Conservation (phyloP, 164 flowering plant genomes). For the Platanus orientalis region DNA sequence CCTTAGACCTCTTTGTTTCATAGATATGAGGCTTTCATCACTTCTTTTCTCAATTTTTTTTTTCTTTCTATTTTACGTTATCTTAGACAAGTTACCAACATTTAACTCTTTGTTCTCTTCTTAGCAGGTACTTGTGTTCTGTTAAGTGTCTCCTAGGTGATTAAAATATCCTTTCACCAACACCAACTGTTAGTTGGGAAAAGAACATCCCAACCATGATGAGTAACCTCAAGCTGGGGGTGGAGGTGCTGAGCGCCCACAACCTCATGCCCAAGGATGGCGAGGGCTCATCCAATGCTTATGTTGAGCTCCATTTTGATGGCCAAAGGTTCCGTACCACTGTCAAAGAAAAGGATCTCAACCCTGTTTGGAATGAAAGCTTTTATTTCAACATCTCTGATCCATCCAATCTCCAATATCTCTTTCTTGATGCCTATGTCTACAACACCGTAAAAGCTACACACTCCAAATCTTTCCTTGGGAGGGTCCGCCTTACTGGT, state of each 20-base stretch:
- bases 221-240: slow-evolving; percentile 81
- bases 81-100: neutral
- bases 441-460: slow-evolving; percentile 42
- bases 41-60: neutral
- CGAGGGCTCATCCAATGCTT: slow-evolving; percentile 69
- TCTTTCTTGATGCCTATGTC: slow-evolving; percentile 60
- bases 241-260: slow-evolving; percentile 77
- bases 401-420: slow-evolving; percentile 53
- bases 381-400: slow-evolving; percentile 85
- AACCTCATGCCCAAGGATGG: slow-evolving; percentile 90
- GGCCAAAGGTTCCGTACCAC: slow-evolving; percentile 74
- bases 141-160: neutral
- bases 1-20: neutral
- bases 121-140: slow-evolving; percentile 12
- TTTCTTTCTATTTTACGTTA: neutral
- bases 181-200: neutral
- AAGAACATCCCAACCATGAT: slow-evolving; percentile 17
- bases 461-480: slow-evolving; percentile 66
- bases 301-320: slow-evolving; percentile 78
- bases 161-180: slow-evolving; percentile 12
- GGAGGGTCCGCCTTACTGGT: slow-evolving; percentile 65
- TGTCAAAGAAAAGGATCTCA: slow-evolving; percentile 78
- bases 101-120: neutral
- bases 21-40: too few species aligned
- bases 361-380: slow-evolving; percentile 89